A percentile compares a stretch with the other conserved stretches of the same genome.
Evolutionary conservation across 2,329 filamentous ascomycete species (phyloP).

Genomic region (Fusarium stilboides): DNA sequence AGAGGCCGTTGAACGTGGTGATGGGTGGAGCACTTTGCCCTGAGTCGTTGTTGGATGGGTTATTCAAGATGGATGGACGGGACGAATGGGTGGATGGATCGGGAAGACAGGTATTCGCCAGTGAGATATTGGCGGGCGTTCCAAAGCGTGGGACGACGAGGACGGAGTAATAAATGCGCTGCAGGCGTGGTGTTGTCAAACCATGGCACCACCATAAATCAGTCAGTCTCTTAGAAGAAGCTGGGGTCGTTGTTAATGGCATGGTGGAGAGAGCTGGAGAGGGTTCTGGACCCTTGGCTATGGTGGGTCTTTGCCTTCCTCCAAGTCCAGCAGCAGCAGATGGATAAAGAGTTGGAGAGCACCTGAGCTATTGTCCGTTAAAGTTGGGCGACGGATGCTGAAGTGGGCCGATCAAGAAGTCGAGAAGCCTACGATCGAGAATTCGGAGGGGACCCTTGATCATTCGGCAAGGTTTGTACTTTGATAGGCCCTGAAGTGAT

Average conservation of each 20-base stretch:
- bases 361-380: background rate
- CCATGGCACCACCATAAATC: constrained; percentile 42
- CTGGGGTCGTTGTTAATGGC: constrained; percentile 1
- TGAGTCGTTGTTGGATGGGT: constrained; percentile 19
- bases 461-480: constrained; percentile 9
- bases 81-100: constrained; percentile 27
- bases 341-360: constrained; percentile 13
- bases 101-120: constrained; percentile 25
- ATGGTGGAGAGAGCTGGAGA: constrained; percentile 16
- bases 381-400: background rate
- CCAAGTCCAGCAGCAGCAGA: constrained; percentile 10
- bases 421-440: constrained; percentile 24
- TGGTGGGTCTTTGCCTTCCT: constrained; percentile 32
- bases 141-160: constrained; percentile 28
- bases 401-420: constrained; percentile 28
- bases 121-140: constrained; percentile 28
- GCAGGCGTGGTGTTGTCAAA: constrained; percentile 44
- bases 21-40: constrained; percentile 28
- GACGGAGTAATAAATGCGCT: constrained; percentile 23
- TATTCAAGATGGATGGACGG: constrained; percentile 32
- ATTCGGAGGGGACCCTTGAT: constrained; percentile 25
- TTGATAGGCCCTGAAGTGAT: constrained; percentile 7
- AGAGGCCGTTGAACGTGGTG: constrained; percentile 26
- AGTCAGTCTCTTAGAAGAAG: constrained; percentile 11
- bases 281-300: constrained; percentile 39